Conservation (phyloP, 345 rosid genomes). For the Brassica incana region DNA sequence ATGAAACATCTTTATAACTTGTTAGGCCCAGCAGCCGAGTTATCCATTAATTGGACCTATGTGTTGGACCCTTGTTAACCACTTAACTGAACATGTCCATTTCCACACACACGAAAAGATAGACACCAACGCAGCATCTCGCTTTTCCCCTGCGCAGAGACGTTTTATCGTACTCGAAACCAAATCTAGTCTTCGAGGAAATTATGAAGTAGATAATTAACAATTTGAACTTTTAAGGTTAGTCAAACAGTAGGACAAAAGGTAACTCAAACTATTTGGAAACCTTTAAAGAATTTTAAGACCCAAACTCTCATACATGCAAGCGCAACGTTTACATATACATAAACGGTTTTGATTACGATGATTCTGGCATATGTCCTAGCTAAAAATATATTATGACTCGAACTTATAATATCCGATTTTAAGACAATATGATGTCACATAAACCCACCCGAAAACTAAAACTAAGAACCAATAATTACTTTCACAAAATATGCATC, state of each 20-base stretch:
- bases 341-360: neutral
- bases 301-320: neutral
- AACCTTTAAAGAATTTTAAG: neutral
- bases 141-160: neutral
- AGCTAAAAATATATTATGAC: neutral
- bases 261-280: conserved; percentile 1
- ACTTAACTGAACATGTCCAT: neutral
- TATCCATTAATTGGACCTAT: neutral
- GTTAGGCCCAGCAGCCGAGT: neutral
- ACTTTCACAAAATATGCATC: conserved; percentile 13
- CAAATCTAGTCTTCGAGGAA: neutral
- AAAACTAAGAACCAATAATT: neutral
- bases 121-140: neutral
- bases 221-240: neutral
- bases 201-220: neutral
- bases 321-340: neutral
- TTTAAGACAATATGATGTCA: neutral
- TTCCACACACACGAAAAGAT: conserved; percentile 8
- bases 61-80: neutral
- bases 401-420: neutral
- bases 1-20: neutral
- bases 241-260: conserved; percentile 2
- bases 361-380: conserved; percentile 4
- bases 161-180: neutral
- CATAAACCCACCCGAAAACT: neutral